phyloP scores from a whole-genome alignment of 108 stramenopile species.

The Poteriospumella lacustris region DNA sequence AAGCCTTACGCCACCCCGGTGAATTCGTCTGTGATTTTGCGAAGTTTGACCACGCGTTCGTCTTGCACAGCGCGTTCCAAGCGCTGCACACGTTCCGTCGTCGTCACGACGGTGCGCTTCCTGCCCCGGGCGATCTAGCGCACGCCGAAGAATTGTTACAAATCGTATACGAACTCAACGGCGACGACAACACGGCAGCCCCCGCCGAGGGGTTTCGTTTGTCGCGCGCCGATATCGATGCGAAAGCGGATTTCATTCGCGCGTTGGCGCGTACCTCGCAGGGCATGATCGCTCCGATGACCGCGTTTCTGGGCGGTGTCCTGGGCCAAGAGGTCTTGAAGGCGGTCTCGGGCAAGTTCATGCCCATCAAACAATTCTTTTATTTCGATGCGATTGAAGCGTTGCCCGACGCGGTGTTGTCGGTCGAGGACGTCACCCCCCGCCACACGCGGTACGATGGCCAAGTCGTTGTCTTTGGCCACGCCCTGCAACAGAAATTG shows the following conservation, averaged over 20 bases:
- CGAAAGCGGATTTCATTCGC: conserved; percentile 30
- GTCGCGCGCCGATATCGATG: not conserved
- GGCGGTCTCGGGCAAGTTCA: conserved; percentile 95
- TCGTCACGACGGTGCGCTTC: conserved; percentile 58
- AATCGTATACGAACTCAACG: not conserved
- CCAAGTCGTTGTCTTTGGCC: conserved; percentile 50
- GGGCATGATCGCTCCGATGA: conserved; percentile 85
- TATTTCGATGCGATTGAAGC: conserved; percentile 92
- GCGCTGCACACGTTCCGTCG: conserved; percentile 63
- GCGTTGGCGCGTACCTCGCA: conserved; percentile 69
- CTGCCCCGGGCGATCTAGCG: conserved; percentile 68
- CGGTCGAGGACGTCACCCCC: conserved; percentile 41
- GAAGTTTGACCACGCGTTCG: conserved; percentile 83
- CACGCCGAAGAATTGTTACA: conserved; percentile 61
- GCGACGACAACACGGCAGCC: conserved; percentile 37
- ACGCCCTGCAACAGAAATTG: conserved; percentile 30
- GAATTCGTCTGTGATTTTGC: conserved; percentile 78
- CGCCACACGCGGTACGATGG: conserved; percentile 46
- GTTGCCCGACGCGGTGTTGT: conserved; percentile 57
- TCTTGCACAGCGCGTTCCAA: conserved; percentile 76
- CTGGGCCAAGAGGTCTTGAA: conserved; percentile 99
- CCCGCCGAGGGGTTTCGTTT: not conserved
- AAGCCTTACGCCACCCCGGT: conserved; percentile 68
- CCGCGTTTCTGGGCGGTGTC: conserved; percentile 87
- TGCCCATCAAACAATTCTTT: conserved; percentile 88